Conservation (phyloP, 2,329 filamentous ascomycete genomes). For the Sporothrix mexicana region DNA sequence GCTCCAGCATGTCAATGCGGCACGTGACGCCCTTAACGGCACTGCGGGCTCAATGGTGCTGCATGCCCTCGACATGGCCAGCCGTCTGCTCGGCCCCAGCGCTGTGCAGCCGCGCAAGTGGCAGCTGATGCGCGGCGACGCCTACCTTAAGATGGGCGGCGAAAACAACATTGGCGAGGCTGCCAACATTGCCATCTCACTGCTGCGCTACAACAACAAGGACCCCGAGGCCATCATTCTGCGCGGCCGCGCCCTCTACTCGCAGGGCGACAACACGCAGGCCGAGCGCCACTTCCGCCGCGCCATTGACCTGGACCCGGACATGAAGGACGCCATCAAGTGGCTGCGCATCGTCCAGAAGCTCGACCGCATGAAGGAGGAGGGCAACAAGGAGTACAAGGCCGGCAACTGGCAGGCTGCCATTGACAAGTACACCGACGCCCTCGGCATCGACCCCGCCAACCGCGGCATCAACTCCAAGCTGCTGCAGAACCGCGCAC, state of each 20-base stretch:
- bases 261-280: constrained; percentile 93
- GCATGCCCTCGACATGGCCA: constrained; percentile 89
- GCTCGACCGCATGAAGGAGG: constrained; percentile 89
- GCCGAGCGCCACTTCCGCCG: constrained; percentile 90
- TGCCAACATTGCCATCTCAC: constrained; percentile 86
- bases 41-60: constrained; percentile 89
- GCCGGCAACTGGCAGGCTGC: constrained; percentile 78
- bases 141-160: constrained; percentile 90
- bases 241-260: constrained; percentile 84
- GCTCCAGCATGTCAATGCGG: constrained; percentile 79
- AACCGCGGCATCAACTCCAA: constrained; percentile 96
- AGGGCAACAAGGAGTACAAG: constrained; percentile 92
- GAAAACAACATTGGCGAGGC: constrained; percentile 88
- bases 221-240: constrained; percentile 94
- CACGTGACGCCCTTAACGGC: constrained; percentile 77
- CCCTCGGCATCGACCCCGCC: constrained; percentile 80
- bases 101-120: constrained; percentile 87
- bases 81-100: constrained; percentile 75
- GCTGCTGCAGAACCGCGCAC: constrained; percentile 88
- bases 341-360: constrained; percentile 90
- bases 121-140: constrained; percentile 90
- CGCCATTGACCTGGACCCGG: constrained; percentile 87
- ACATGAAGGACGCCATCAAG: constrained; percentile 86
- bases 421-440: constrained; percentile 81
- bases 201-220: constrained; percentile 84